phyloP scores from a whole-genome alignment of 108 stramenopile species.

The Nitzschia sp. region DNA sequence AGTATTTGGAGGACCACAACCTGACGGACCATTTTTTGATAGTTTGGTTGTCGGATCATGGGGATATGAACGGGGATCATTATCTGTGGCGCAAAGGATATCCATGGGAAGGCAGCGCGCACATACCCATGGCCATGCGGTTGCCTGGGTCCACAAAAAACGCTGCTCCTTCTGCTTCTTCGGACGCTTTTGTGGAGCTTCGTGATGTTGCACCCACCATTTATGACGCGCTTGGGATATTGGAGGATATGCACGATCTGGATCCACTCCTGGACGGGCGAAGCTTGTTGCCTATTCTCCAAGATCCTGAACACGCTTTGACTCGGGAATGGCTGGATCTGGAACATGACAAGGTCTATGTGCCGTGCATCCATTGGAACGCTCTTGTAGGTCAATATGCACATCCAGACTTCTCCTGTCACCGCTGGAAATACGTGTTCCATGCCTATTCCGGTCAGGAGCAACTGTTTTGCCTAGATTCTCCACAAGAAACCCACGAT shows the following conservation, averaged over 20 bases:
- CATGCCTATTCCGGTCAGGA: conserved; percentile 28
- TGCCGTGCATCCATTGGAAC: conserved; percentile 33
- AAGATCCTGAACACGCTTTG: neutral
- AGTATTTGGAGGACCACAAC: neutral
- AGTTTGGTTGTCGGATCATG: conserved; percentile 43
- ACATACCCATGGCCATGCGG: conserved; percentile 25
- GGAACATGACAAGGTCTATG: conserved; percentile 31
- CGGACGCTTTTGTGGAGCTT: conserved; percentile 32
- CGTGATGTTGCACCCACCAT: conserved; percentile 43
- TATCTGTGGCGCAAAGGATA: conserved; percentile 50
- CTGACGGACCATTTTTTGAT: conserved; percentile 33
- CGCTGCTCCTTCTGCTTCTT: neutral
- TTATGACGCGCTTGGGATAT: conserved; percentile 25
- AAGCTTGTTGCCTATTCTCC: conserved; percentile 29
- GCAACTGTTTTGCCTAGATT: conserved; percentile 38
- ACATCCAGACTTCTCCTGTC: conserved; percentile 1
- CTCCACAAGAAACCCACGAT: conserved; percentile 35
- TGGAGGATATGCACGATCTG: conserved; percentile 16
- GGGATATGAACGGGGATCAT: conserved; percentile 46
- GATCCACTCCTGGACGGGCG: conserved; percentile 44
- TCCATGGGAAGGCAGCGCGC: conserved; percentile 32
- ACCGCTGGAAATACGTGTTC: conserved; percentile 42
- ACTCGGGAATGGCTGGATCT: conserved; percentile 41
- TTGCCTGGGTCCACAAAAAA: neutral
- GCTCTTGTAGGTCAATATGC: conserved; percentile 25